Conservation (phyloP, 2,329 filamentous ascomycete species). For the Talaromyces sp. region DNA sequence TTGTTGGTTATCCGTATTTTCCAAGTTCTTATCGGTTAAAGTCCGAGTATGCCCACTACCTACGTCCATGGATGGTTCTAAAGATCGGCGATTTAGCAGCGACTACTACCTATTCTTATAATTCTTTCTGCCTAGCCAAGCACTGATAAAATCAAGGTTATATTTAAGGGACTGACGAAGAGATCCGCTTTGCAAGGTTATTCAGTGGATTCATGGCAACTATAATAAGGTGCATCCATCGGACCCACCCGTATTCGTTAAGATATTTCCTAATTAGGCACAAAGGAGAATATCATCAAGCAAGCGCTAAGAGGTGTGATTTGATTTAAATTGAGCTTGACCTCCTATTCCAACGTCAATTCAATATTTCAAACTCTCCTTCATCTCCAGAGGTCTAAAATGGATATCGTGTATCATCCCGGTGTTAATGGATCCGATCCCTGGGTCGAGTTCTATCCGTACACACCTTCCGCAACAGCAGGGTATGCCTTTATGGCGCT, state of each 20-base stretch:
- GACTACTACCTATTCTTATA: no score
- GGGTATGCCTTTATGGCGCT: conserved; percentile 41
- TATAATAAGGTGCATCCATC: not conserved
- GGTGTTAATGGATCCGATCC: conserved; percentile 35
- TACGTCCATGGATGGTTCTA: no score
- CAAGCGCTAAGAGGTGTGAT: not conserved
- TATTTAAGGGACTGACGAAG: not conserved
- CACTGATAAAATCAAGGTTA: not conserved
- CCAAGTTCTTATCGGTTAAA: no score
- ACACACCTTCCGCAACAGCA: conserved; percentile 37
- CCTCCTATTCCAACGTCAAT: not conserved
- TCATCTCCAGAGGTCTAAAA: conserved; percentile 8
- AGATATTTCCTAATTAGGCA: conserved; percentile 27
- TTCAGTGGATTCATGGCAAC: not conserved
- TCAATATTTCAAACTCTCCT: not conserved
- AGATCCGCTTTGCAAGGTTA: not conserved
- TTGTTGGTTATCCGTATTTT: no score
- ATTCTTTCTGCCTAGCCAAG: no score
- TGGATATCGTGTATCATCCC: conserved; percentile 37
- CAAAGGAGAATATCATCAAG: conserved; percentile 5
- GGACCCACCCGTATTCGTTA: conserved; percentile 33
- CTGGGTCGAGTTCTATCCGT: conserved; percentile 41
- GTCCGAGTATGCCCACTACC: no score
- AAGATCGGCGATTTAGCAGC: no score
- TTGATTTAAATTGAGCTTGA: conserved; percentile 4